Conservation (phyloP, 2,329 filamentous ascomycete genomes). For the Aureobasidium sp. region DNA sequence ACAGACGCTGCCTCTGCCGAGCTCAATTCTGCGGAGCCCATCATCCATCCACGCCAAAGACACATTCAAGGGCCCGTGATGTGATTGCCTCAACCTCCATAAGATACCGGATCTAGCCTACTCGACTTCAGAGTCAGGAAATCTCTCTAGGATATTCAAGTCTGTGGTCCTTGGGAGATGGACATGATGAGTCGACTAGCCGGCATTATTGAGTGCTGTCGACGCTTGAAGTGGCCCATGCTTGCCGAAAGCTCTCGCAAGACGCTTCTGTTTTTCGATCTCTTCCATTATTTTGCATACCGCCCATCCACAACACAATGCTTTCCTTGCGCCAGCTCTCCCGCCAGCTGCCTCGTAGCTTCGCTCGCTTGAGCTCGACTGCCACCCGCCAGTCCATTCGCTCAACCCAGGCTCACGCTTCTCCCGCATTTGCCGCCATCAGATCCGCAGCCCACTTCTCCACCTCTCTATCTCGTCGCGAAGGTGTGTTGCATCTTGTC, state of each 20-base stretch:
- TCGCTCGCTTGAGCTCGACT: constrained; percentile 35
- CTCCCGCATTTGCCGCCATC: constrained; percentile 19
- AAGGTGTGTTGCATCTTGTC: constrained; percentile 21
- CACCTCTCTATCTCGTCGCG: constrained; percentile 34
- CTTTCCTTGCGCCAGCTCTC: constrained; percentile 40
- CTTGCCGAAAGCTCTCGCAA: not conserved
- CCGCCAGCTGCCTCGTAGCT: constrained; percentile 38
- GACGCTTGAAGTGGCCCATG: not conserved
- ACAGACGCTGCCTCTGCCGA: not conserved
- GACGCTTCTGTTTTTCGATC: not conserved
- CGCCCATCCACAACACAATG: constrained; percentile 29
- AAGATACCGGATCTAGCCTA: too few relatives aligned
- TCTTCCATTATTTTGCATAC: not conserved
- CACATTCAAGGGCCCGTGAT: too few relatives aligned
- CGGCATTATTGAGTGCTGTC: too few relatives aligned
- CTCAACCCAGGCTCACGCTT: constrained; percentile 20
- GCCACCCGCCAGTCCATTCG: constrained; percentile 31
- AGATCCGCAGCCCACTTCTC: constrained; percentile 35
- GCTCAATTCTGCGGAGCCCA: not conserved
- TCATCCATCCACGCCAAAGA: too few relatives aligned
- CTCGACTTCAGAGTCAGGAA: too few relatives aligned
- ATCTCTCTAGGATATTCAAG: too few relatives aligned
- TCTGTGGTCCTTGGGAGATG: too few relatives aligned
- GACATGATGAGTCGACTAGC: too few relatives aligned
- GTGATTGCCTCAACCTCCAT: too few relatives aligned